Conservation (phyloP, 495 filamentous ascomycete genomes). For the Penicillium bovifimosum region DNA sequence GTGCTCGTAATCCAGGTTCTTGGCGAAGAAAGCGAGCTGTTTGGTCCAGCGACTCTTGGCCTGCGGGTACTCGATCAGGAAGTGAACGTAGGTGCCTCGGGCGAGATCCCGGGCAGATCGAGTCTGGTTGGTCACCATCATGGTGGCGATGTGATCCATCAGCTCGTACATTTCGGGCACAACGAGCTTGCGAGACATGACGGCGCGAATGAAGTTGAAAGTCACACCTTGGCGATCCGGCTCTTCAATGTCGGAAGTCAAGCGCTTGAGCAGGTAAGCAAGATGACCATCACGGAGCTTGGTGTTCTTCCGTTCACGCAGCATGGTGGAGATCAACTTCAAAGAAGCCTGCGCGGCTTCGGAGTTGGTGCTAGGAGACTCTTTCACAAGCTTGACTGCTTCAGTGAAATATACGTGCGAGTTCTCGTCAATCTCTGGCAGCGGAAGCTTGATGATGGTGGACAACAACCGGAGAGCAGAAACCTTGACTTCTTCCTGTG, state of each 20-base stretch:
- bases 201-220: conserved; percentile 85
- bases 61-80: conserved; percentile 91
- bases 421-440: conserved; percentile 63
- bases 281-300: conserved; percentile 74
- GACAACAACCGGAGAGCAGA: conserved; percentile 77
- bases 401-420: conserved; percentile 74
- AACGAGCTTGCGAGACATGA: conserved; percentile 77
- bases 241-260: conserved; percentile 88
- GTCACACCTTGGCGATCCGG: conserved; percentile 84
- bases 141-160: conserved; percentile 76
- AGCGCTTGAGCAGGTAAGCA: conserved; percentile 73
- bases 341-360: conserved; percentile 81
- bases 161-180: conserved; percentile 87
- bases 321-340: conserved; percentile 78
- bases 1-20: conserved; percentile 85
- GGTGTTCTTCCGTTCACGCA: conserved; percentile 71
- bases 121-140: conserved; percentile 96
- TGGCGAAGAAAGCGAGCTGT: conserved; percentile 80
- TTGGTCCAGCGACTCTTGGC: conserved; percentile 80
- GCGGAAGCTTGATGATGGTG: conserved; percentile 76
- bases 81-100: conserved; percentile 85
- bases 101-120: conserved; percentile 79
- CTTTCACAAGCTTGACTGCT: conserved; percentile 72
- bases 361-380: conserved; percentile 66
- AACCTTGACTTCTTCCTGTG: conserved; percentile 84